phyloP scores from a whole-genome alignment of 805 yeast genomes.

The Tetrapisispora phaffii region DNA sequence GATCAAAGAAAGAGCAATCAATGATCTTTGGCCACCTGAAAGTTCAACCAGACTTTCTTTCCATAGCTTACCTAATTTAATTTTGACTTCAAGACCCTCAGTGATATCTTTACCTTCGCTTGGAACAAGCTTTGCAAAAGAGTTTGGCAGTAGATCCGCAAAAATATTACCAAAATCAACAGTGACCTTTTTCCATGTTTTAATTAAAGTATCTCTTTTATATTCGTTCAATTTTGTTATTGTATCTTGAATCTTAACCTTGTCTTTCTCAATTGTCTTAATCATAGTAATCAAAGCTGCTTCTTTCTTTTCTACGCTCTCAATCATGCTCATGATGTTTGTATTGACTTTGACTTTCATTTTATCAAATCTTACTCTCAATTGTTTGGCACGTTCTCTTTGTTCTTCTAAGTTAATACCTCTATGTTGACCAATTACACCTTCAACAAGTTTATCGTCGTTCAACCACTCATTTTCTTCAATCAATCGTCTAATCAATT shows the following conservation, averaged over 20 bases:
- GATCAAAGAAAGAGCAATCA: conserved; percentile 84
- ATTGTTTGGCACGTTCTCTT: conserved; percentile 44
- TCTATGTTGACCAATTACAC: conserved; percentile 51
- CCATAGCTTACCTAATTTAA: conserved; percentile 87
- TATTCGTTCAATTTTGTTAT: conserved; percentile 74
- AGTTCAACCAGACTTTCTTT: conserved; percentile 89
- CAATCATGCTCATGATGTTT: conserved; percentile 84
- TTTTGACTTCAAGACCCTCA: conserved; percentile 83
- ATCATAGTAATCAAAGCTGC: conserved; percentile 67
- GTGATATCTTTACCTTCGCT: conserved; percentile 74
- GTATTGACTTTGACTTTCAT: conserved; percentile 77
- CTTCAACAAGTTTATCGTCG: conserved; percentile 48
- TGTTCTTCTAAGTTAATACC: conserved; percentile 55
- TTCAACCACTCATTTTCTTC: conserved; percentile 61
- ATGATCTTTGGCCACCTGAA: conserved; percentile 94
- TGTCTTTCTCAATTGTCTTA: conserved; percentile 78
- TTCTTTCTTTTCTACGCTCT: conserved; percentile 84
- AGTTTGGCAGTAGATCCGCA: conserved; percentile 77
- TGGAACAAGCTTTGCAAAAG: conserved; percentile 82
- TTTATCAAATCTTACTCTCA: conserved; percentile 50
- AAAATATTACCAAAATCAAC: conserved; percentile 85
- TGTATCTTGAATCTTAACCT: conserved; percentile 80
- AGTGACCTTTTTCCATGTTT: conserved; percentile 81
- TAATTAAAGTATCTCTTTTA: conserved; percentile 69
- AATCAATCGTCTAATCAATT: conserved; percentile 37